phyloP scores from a whole-genome alignment of 2,329 filamentous ascomycete species.

The Alternaria panax region DNA sequence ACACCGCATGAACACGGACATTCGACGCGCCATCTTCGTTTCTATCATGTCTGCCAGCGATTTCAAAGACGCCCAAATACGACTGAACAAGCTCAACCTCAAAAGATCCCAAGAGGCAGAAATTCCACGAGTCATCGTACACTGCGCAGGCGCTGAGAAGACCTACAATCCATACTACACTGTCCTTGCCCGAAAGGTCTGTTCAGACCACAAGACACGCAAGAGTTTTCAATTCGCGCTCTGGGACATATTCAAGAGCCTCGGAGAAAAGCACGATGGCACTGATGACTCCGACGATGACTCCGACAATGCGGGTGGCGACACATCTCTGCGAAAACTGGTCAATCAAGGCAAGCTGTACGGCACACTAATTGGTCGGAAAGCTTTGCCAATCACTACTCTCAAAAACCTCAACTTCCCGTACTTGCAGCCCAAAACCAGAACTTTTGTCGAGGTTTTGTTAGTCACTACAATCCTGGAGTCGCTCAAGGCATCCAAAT shows the following conservation, averaged over 20 bases:
- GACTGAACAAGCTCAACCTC: constrained; percentile 80
- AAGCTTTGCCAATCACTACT: constrained; percentile 64
- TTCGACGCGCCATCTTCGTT: constrained; percentile 90
- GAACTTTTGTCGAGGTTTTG: constrained; percentile 80
- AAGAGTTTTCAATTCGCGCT: constrained; percentile 88
- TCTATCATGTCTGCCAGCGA: constrained; percentile 86
- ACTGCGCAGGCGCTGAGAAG: constrained; percentile 83
- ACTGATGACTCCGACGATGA: constrained; percentile 65
- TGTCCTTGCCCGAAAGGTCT: constrained; percentile 80
- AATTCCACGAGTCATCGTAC: constrained; percentile 84
- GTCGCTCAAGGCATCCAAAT: constrained; percentile 61
- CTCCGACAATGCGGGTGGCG: constrained; percentile 59
- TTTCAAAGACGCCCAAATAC: constrained; percentile 80
- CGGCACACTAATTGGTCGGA: constrained; percentile 67
- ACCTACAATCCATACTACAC: constrained; percentile 94
- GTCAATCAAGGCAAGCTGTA: constrained; percentile 75
- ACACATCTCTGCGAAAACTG: constrained; percentile 63
- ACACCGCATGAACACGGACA: constrained; percentile 85
- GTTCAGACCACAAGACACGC: constrained; percentile 74
- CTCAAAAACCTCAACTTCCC: constrained; percentile 78
- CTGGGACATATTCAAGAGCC: constrained; percentile 82
- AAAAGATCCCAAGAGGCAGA: constrained; percentile 88
- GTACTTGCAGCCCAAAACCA: constrained; percentile 77
- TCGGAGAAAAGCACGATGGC: constrained; percentile 79
- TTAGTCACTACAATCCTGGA: constrained; percentile 78